Base-by-base conservation (phyloP, 768 basidiomycete species). In the Trametopsis cervina region DNA sequence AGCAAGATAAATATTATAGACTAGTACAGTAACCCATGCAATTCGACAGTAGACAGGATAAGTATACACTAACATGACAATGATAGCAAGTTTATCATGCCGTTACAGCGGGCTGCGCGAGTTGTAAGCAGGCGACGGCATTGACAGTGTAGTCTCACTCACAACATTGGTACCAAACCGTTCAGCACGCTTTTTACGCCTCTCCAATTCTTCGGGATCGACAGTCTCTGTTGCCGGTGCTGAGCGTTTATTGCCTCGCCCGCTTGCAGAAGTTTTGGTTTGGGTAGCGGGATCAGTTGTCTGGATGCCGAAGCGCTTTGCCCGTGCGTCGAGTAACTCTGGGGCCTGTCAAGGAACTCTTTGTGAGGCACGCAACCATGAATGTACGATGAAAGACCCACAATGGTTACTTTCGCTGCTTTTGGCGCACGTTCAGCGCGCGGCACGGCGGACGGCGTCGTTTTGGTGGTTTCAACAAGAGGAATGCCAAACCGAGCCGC, bases 401-500 rank as follows among this genome's bases (percentile, higher is more conserved):
- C n/a, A n/a, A n/a, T n/a, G n/a, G n/a, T n/a, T n/a, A n/a, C n/a
- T n/a, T n/a, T n/a, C n/a, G n/a, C n/a, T n/a, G n/a, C n/a, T n/a
- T n/a, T n/a, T n/a, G n/a, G n/a, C n/a, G n/a, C n/a, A n/a, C n/a
- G n/a, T n/a, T n/a, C n/a, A n/a, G n/a, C n/a, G n/a, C n/a, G n/a
- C n/a, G n/a, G n/a, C n/a, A n/a, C n/a, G n/a, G n/a, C n/a, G n/a
- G n/a, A n/a, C n/a, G n/a, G n/a, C n/a, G n/a, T n/a, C n/a, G 11
- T 11, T 10, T 27, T 6, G 4, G 59, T 49, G 22, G 75, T 70
- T 41, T 69, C 69, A 7, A 83, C 75, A 6, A 83, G 57, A 3
- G 81, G 75, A n/a, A 83, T 78, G 25, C 81, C 81, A 54, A 87
- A 86, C n/a, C 85, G 78, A 15, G 70, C 80, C 4, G 84, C 83